Evolutionary conservation across 345 rosid species (phyloP).

Genomic region (Acer yangbiense): DNA sequence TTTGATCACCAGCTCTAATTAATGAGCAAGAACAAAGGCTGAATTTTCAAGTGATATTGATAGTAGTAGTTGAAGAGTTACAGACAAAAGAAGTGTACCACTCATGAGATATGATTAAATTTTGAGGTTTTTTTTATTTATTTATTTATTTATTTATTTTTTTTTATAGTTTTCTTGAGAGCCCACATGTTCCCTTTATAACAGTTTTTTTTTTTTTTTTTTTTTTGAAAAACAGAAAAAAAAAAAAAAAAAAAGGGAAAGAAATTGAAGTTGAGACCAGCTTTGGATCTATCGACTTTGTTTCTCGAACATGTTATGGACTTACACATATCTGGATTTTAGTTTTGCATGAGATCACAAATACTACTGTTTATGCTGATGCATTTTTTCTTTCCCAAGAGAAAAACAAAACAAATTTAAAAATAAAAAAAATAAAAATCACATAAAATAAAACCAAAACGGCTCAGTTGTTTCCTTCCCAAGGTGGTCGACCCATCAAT

Average conservation of each 20-base stretch:
- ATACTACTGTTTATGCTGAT: slow-evolving; percentile 37
- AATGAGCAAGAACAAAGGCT: slow-evolving; percentile 13
- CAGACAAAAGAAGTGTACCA: slow-evolving; percentile 31
- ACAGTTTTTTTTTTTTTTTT: background rate
- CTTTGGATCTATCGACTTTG: slow-evolving; percentile 58
- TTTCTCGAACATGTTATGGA: slow-evolving; percentile 27
- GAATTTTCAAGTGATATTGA: slow-evolving; percentile 34
- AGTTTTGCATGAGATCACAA: slow-evolving; percentile 29
- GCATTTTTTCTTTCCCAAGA: slow-evolving; percentile 41
- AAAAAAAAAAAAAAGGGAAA: background rate
- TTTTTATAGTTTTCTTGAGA: slow-evolving; percentile 32
- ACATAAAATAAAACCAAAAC: slow-evolving; percentile 19
- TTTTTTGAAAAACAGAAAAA: background rate
- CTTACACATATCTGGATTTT: slow-evolving; percentile 27
- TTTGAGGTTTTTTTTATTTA: slow-evolving; percentile 10
- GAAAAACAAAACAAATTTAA: slow-evolving; percentile 14
- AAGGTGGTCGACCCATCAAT: slow-evolving; percentile 26
- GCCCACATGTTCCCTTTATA: slow-evolving; percentile 59
- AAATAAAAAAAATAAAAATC: background rate
- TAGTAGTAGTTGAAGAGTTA: slow-evolving; percentile 8
- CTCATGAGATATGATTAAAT: background rate
- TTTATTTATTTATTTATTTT: too few relatives aligned
- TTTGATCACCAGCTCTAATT: too few relatives aligned
- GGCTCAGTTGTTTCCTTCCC: slow-evolving; percentile 33
- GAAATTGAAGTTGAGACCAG: slow-evolving; percentile 26